A percentile compares a stretch with the other conserved stretches of the same genome.
Evolutionary conservation across 2,329 filamentous ascomycete species (phyloP).

Genomic region (Orbilia oligospora): DNA sequence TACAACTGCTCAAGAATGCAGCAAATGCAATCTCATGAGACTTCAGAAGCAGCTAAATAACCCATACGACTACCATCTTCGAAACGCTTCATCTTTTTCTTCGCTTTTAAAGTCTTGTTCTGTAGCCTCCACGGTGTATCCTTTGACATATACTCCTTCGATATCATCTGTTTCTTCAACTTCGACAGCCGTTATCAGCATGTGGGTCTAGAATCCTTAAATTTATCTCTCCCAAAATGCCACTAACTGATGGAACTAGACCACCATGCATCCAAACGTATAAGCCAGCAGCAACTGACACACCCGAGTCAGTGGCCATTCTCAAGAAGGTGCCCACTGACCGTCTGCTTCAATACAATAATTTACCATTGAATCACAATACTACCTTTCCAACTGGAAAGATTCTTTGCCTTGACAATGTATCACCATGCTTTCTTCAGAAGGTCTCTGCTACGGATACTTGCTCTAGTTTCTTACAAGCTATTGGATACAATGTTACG

Average conservation of each 20-base stretch:
- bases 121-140: neutral
- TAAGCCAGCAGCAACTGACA: neutral
- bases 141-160: neutral
- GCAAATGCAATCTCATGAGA: slow-evolving; percentile 12
- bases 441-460: neutral
- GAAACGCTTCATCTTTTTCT: slow-evolving; percentile 10
- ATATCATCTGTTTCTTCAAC: neutral
- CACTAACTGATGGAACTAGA: neutral
- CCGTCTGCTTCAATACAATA: neutral
- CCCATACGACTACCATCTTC: slow-evolving; percentile 1
- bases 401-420: slow-evolving; percentile 6
- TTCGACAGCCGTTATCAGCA: neutral
- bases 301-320: neutral
- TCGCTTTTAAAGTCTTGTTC: slow-evolving; percentile 5
- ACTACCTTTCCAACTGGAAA: neutral
- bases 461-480: neutral
- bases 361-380: neutral
- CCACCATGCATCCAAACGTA: slow-evolving; percentile 1
- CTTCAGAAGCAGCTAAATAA: slow-evolving; percentile 8
- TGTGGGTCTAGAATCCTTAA: neutral
- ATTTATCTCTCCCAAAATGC: neutral
- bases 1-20: neutral
- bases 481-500: neutral
- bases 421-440: neutral
- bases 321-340: slow-evolving; percentile 4